Base-by-base conservation (phyloP, 495 filamentous ascomycete species). In the Bacidia rubella region DNA sequence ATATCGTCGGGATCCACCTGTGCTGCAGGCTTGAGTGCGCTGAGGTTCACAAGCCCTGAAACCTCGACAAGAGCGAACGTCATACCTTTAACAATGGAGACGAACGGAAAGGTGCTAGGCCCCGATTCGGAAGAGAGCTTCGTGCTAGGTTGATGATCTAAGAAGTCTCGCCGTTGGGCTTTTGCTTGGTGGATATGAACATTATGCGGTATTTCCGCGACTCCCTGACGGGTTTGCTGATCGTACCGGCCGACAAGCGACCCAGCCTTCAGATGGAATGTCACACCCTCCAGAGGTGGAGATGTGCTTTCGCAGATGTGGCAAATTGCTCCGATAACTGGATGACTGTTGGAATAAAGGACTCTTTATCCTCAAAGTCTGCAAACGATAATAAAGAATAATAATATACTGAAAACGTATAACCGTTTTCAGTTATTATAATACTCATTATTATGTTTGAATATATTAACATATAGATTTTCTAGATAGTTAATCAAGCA, bases 41-140 rank as follows among this genome's bases (percentile, higher is more conserved):
- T 53, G 65, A 76, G 55, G 53, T 60, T 11, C 17, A 52, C 44
- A 47, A 51, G 9, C 29, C 63, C 29, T 49, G 69, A 64, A 17
- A 87, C 64, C 47, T 70, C 61, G 3, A 80, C 66, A 2, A 84
- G 65, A 2, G 78, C 58, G 56, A 83, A 86, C 0, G 74, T 76
- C 77, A 87, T 82, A 20, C 83, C 84, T 49, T 75, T 78, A 7
- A 87, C 83, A 26, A 86, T 76, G 42, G 79, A 84, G 7, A 81
- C 73, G 12, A 75, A 61, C 0, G 77, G 75, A 3, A 57, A 73
- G 62, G 47, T 52, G 12, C 29, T 46, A 9, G 12, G 12, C 15
- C 11, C 12, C 11, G 22, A 9, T 22, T 38, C 49, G 25, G 40
- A 22, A 7, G 11, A 54, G 40, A 35, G 22, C 23, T 48, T 21